These are phyloP conservation scores for Gardenia jasminoides DNA, from an alignment of 257 asterid species.

Conservation along the genomic window DNA sequence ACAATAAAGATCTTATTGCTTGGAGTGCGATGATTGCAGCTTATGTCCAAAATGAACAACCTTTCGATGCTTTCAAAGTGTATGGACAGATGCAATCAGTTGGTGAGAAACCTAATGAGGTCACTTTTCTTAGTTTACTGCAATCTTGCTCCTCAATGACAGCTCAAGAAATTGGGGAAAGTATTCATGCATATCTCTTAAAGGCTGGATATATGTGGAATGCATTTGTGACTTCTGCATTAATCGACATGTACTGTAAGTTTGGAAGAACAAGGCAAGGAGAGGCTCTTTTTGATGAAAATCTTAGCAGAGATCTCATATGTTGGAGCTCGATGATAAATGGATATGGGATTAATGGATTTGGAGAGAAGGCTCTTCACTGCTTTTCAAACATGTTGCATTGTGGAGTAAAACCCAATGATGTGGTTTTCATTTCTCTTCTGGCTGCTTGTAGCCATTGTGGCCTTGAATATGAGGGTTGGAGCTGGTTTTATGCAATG, in stretches of 20 bases:
- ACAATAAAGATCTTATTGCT: constrained; percentile 63
- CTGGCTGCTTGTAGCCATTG: constrained; percentile 86
- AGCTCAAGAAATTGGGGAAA: constrained; percentile 51
- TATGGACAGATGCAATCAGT: constrained; percentile 53
- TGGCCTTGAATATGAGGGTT: constrained; percentile 81
- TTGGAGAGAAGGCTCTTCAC: constrained; percentile 64
- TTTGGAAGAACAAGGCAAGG: constrained; percentile 57
- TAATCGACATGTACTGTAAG: constrained; percentile 75
- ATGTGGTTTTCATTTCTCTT: constrained; percentile 64
- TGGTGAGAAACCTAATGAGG: constrained; percentile 63
- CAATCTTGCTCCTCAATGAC: constrained; percentile 48
- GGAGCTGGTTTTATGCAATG: constrained; percentile 78
- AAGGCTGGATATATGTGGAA: constrained; percentile 51
- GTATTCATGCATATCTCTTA: constrained; percentile 49
- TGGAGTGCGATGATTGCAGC: constrained; percentile 74
- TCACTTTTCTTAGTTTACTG: constrained; percentile 61
- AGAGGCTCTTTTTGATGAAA: constrained; percentile 50
- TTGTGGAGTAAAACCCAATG: constrained; percentile 57
- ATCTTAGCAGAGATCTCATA: constrained; percentile 47
- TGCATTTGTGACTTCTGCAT: constrained; percentile 49
- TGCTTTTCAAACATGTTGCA: constrained; percentile 64
- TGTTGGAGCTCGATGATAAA: constrained; percentile 98
- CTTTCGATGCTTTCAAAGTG: constrained; percentile 42
- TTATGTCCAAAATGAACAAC: constrained; percentile 47
- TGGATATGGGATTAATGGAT: constrained; percentile 73